Base-by-base conservation (phyloP, 352 stramenopile genomes). In the Bremia lactucae region DNA sequence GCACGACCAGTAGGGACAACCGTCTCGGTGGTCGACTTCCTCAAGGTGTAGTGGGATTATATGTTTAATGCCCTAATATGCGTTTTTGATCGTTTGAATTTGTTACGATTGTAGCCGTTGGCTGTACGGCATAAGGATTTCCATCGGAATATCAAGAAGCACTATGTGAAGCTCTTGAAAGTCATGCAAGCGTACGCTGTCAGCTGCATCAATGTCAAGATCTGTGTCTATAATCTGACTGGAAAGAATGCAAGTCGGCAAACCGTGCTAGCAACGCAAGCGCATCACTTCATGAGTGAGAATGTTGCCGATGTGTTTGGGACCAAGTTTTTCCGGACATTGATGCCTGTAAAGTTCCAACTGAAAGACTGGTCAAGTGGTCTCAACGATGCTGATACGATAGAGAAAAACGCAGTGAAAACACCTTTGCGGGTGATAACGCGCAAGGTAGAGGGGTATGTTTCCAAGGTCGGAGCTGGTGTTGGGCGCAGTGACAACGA, bases 61-160 rank as follows among this genome's bases (percentile, higher is more conserved):
- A 10, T n/a, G n/a, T n/a, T n/a, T n/a, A n/a, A n/a, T n/a, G n/a
- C n/a, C n/a, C n/a, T n/a, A n/a, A n/a, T n/a, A n/a, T n/a, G n/a
- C n/a, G n/a, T n/a, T n/a, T n/a, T n/a, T n/a, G n/a, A n/a, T n/a
- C n/a, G n/a, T n/a, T n/a, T n/a, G n/a, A n/a, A n/a, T n/a, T n/a
- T n/a, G n/a, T n/a, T n/a, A n/a, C n/a, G n/a, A 23, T 40, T 52
- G 31, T 31, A 94, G 52, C 68, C 75, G 4, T 60, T 98, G 22
- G 86, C 93, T 4, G 95, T 98, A 15, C 68, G 96, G 6, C 67
- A 90, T 48, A 85, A 80, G 10, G 93, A 98, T 46, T 95, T 98
- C 46, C 59, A 83, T 13, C 78, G 82, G n/a, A 86, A 94, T 55
- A 91, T 96, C 25, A 96, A 97, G 59, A 82, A 73, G 21, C 92